Evolutionary conservation across 805 yeast genomes (phyloP).

Genomic region (Nakazawaea molendinolei): DNA sequence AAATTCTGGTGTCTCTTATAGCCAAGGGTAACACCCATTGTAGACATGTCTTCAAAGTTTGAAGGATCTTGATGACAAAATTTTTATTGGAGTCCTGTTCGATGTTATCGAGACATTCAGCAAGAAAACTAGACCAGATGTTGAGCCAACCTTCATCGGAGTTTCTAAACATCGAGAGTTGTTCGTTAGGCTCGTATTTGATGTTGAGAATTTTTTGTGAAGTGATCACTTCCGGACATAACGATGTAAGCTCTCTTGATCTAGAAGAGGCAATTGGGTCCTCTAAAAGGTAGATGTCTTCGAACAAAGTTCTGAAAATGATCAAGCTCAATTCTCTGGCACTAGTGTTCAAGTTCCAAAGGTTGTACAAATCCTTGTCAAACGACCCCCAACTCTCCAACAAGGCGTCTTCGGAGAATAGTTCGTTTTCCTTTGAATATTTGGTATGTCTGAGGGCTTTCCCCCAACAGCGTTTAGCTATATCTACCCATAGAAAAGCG

Average conservation of each 20-base stretch:
- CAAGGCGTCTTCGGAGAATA: slow-evolving; percentile 39
- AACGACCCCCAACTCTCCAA: slow-evolving; percentile 76
- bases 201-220: slow-evolving; percentile 57
- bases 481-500: slow-evolving; percentile 84
- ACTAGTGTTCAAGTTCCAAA: slow-evolving; percentile 63
- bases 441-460: slow-evolving; percentile 38
- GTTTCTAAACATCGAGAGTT: slow-evolving; percentile 56
- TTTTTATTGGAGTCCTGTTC: slow-evolving; percentile 27
- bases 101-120: slow-evolving; percentile 34
- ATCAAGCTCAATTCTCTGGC: slow-evolving; percentile 73
- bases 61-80: slow-evolving; percentile 62
- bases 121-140: slow-evolving; percentile 58
- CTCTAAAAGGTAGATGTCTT: slow-evolving; percentile 86
- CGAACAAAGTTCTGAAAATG: slow-evolving; percentile 81
- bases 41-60: slow-evolving; percentile 81
- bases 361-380: slow-evolving; percentile 68
- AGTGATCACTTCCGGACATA: slow-evolving; percentile 78
- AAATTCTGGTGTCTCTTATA: slow-evolving; percentile 57
- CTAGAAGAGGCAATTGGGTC: slow-evolving; percentile 86
- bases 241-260: slow-evolving; percentile 67
- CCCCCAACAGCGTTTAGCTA: slow-evolving; percentile 93
- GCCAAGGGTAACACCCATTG: slow-evolving; percentile 86
- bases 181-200: slow-evolving; percentile 61
- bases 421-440: slow-evolving; percentile 18
- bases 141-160: slow-evolving; percentile 81